phyloP scores from a whole-genome alignment of 257 asterid genomes.

The Solanum clarkiae region DNA sequence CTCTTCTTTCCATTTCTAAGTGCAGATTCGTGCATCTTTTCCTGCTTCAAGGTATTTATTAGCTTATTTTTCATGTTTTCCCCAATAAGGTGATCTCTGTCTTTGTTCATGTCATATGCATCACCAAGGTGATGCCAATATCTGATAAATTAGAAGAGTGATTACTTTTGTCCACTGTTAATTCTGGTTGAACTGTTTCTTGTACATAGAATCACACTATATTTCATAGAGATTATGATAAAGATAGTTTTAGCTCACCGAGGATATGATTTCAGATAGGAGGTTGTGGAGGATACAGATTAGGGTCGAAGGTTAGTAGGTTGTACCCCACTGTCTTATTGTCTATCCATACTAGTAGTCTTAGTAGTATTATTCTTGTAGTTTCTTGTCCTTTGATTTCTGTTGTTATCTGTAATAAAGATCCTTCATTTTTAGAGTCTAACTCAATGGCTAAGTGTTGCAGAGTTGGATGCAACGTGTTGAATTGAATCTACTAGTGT shows the following conservation, averaged over 20 bases:
- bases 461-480: neutral
- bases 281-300: neutral
- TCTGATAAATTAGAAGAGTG: neutral
- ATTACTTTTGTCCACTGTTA: neutral
- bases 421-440: neutral
- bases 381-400: neutral
- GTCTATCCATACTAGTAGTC: neutral
- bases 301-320: no score
- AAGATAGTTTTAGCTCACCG: neutral
- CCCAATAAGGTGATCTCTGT: neutral
- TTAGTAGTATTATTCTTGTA: no score
- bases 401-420: neutral
- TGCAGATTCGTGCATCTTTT: neutral
- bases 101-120: neutral
- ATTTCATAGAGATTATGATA: neutral
- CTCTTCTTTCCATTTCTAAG: neutral
- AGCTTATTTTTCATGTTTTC: neutral
- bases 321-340: no score
- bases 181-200: neutral
- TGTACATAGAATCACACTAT: neutral
- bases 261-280: neutral
- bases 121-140: neutral
- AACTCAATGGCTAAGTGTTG: neutral
- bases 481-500: neutral
- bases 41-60: neutral